A percentile compares a stretch with the other conserved stretches of the same genome.
Evolutionary conservation across 306 rosid species (phyloP).

Genomic region (Dalbergia cultrata): DNA sequence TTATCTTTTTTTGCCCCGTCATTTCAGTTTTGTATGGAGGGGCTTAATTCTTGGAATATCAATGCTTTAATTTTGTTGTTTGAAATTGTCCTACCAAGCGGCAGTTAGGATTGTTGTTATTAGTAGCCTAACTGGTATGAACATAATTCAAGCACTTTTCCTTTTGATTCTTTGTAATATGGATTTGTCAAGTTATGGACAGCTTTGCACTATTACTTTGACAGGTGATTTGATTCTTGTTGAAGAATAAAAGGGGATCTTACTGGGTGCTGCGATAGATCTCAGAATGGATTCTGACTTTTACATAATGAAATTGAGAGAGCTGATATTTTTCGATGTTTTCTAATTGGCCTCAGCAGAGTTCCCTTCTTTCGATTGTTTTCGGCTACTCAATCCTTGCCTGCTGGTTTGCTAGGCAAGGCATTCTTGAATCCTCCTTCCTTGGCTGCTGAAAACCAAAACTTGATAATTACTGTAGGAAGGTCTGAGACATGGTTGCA

Average conservation of each 20-base stretch:
- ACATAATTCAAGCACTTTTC: background rate
- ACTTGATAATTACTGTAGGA: conserved; percentile 3
- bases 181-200: background rate
- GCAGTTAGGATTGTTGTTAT: conserved; percentile 9
- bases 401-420: conserved; percentile 28
- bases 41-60: background rate
- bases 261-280: background rate
- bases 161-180: background rate
- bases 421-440: background rate
- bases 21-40: background rate
- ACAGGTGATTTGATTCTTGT: conserved; percentile 8
- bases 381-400: background rate
- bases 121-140: background rate
- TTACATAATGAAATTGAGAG: conserved; percentile 1
- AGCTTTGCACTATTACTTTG: conserved; percentile 15
- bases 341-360: conserved; percentile 9
- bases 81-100: background rate
- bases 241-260: conserved; percentile 26
- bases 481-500: conserved; percentile 4
- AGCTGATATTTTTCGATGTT: conserved; percentile 23
- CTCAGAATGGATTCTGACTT: conserved; percentile 10
- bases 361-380: conserved; percentile 9
- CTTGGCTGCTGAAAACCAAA: background rate
- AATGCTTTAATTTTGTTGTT: background rate
- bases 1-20: background rate